A percentile compares a stretch with the other conserved stretches of the same genome.
Evolutionary conservation across 1,139 yeast species (phyloP).

Genomic region (Magnusiomyces clavatus): DNA sequence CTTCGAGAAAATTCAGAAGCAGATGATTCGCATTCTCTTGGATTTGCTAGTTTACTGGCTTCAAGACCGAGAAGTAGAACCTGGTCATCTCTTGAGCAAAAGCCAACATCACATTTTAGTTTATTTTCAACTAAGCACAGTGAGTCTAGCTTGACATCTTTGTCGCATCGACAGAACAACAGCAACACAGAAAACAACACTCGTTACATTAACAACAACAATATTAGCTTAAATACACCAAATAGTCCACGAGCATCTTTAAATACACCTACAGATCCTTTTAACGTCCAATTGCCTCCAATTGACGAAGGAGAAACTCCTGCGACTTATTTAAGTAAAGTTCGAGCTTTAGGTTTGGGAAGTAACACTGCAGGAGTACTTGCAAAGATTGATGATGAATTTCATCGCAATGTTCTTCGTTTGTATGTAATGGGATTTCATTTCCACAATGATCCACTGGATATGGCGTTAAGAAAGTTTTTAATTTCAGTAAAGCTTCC

Average conservation of each 20-base stretch:
- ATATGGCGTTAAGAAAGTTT: constrained; percentile 51
- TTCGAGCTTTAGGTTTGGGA: constrained; percentile 30
- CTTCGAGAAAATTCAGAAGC: constrained; percentile 2
- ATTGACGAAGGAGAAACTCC: constrained; percentile 31
- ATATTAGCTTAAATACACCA: no score
- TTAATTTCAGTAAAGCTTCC: constrained; percentile 52
- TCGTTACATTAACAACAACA: no score
- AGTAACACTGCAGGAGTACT: constrained; percentile 36
- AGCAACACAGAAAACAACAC: no score
- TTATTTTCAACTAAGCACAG: constrained; percentile 8
- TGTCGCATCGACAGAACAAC: constrained; percentile 5
- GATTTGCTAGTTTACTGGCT: constrained; percentile 4
- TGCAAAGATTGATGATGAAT: constrained; percentile 33
- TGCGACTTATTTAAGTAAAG: constrained; percentile 31
- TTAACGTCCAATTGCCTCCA: constrained; percentile 24
- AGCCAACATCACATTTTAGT: constrained; percentile 10
- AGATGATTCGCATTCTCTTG: constrained; percentile 3
- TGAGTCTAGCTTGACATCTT: constrained; percentile 16
- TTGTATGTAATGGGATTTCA: constrained; percentile 38
- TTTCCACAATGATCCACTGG: constrained; percentile 48
- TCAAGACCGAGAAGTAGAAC: constrained; percentile 21
- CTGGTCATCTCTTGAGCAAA: constrained; percentile 19
- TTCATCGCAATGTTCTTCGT: constrained; percentile 34
- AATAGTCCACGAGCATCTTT: no score
- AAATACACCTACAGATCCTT: constrained; percentile 4